Evolutionary conservation across 2,329 filamentous ascomycete genomes (phyloP).

Genomic region (Ophiostoma perfectum): DNA sequence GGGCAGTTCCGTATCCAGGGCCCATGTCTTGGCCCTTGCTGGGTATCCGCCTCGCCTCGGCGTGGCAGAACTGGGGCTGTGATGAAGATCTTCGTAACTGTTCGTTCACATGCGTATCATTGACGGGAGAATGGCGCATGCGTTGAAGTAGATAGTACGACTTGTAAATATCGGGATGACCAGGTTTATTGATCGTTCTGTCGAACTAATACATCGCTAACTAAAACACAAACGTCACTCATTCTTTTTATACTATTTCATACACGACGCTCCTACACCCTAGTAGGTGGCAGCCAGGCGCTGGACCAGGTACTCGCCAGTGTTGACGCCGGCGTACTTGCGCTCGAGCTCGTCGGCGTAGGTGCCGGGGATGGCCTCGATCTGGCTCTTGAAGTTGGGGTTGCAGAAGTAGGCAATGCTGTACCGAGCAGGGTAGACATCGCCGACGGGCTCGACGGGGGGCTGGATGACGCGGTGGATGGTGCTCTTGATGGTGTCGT

Average conservation of each 20-base stretch:
- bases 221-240: background rate
- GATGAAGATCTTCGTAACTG: no score
- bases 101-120: no score
- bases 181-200: conserved; percentile 7
- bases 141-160: background rate
- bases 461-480: conserved; percentile 88
- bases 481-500: conserved; percentile 85
- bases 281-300: conserved; percentile 70
- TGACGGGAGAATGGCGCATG: no score
- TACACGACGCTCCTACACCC: background rate
- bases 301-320: conserved; percentile 74
- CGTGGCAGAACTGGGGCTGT: no score
- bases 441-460: conserved; percentile 43
- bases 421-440: conserved; percentile 69
- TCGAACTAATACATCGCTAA: conserved; percentile 11
- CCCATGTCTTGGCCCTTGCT: no score
- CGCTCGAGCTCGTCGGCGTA: conserved; percentile 59
- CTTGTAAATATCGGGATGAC: background rate
- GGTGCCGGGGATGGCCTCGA: conserved; percentile 77
- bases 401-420: conserved; percentile 88
- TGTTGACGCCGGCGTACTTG: conserved; percentile 73
- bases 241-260: background rate
- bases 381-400: conserved; percentile 68
- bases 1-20: no score
- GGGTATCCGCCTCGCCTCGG: no score